Evolutionary conservation across 2,329 filamentous ascomycete species (phyloP).

Genomic region (Pyrenochaeta sp.): DNA sequence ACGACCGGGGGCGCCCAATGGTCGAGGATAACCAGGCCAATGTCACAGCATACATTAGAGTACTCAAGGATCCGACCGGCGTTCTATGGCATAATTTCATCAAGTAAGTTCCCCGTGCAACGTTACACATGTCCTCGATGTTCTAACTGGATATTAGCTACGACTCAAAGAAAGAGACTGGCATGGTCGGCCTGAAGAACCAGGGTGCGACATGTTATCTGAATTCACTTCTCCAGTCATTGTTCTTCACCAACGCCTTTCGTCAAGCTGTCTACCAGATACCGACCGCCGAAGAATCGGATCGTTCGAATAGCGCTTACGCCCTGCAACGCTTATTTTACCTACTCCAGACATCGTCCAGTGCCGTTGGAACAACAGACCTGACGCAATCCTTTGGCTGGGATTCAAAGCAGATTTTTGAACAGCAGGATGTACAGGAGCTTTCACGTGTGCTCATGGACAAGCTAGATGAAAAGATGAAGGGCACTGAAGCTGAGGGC

Average conservation of each 20-base stretch:
- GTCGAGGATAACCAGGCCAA: conserved; percentile 80
- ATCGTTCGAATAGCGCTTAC: conserved; percentile 87
- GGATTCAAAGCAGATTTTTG: conserved; percentile 97
- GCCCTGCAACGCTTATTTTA: conserved; percentile 94
- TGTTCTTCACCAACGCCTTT: conserved; percentile 77
- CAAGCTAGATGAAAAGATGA: conserved; percentile 96
- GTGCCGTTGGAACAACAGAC: conserved; percentile 88
- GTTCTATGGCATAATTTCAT: conserved; percentile 91
- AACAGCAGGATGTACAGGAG: conserved; percentile 98
- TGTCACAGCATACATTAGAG: conserved; percentile 81
- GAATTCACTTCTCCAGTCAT: conserved; percentile 58
- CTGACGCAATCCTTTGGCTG: conserved; percentile 97
- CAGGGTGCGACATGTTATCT: conserved; percentile 78
- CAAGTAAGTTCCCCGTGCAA: conserved; percentile 58
- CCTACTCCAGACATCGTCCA: conserved; percentile 84
- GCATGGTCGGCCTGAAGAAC: conserved; percentile 95
- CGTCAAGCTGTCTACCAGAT: conserved; percentile 98
- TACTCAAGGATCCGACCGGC: conserved; percentile 87
- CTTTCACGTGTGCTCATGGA: conserved; percentile 97
- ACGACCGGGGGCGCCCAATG: conserved; percentile 72
- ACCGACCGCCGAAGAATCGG: conserved; percentile 85
- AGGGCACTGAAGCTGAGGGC: conserved; percentile 90
- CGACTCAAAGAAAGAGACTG: conserved; percentile 98
- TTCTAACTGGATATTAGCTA: conserved; percentile 60
- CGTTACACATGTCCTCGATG: not conserved